Conservation (phyloP, 441 rosid genomes). For the Gossypium davidsonii region DNA sequence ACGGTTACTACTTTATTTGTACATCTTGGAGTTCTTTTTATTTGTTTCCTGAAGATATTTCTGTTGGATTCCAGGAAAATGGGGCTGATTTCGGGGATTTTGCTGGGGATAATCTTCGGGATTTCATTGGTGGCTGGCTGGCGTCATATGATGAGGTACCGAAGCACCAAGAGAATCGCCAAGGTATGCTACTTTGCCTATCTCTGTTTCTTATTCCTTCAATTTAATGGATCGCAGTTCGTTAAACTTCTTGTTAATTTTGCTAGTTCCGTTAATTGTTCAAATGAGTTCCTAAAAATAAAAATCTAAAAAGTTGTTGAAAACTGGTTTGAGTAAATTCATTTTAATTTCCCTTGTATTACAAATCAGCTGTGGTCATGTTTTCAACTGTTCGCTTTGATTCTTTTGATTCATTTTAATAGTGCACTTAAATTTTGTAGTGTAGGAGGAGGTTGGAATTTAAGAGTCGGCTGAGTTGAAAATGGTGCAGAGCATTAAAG, state of each 20-base stretch:
- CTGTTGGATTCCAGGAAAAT: constrained; percentile 33
- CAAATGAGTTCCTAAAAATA: neutral
- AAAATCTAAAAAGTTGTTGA: neutral
- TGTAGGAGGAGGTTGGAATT: neutral
- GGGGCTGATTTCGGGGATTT: constrained; percentile 83
- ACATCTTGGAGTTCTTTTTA: constrained; percentile 8
- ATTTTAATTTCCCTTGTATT: neutral
- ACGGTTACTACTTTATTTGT: neutral
- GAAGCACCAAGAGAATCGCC: constrained; percentile 70
- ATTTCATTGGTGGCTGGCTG: constrained; percentile 88
- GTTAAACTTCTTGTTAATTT: neutral
- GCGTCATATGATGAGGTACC: constrained; percentile 83
- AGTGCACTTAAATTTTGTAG: neutral
- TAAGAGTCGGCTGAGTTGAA: neutral
- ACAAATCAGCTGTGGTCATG: neutral
- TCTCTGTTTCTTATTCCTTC: neutral
- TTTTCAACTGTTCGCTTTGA: neutral
- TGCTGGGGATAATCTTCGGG: constrained; percentile 74
- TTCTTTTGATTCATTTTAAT: neutral
- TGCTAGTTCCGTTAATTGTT: neutral
- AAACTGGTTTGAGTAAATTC: neutral
- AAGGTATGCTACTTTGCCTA: constrained; percentile 40
- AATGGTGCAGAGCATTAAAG: neutral
- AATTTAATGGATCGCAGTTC: neutral
- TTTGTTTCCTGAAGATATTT: constrained; percentile 10